Evolutionary conservation across 2,329 filamentous ascomycete species (phyloP).

Genomic region (Blastomyces gilchristii): DNA sequence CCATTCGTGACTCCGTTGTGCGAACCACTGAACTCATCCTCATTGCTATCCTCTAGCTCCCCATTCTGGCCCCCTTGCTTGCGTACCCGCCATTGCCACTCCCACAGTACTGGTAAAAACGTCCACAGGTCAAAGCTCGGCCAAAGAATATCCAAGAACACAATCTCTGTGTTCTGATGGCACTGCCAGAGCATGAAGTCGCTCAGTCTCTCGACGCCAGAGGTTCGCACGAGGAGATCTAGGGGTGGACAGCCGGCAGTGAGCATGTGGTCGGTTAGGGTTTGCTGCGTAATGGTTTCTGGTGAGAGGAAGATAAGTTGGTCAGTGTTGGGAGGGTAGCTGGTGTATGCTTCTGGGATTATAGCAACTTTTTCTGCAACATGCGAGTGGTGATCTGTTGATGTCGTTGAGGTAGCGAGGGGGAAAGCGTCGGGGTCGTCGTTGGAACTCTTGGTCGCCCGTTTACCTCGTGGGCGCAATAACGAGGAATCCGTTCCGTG

Average conservation of each 20-base stretch:
- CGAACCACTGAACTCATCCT: not conserved
- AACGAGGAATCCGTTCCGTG: slow-evolving; percentile 40
- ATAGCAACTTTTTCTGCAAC: slow-evolving; percentile 20
- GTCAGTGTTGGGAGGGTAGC: slow-evolving; percentile 19
- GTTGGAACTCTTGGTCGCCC: slow-evolving; percentile 7
- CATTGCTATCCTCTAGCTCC: not conserved
- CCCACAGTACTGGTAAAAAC: slow-evolving; percentile 82
- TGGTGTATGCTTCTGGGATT: slow-evolving; percentile 13
- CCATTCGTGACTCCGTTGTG: not conserved
- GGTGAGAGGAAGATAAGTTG: slow-evolving; percentile 53
- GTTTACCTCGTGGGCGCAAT: slow-evolving; percentile 15
- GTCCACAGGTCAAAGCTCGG: slow-evolving; percentile 91
- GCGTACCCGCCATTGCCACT: slow-evolving; percentile 68
- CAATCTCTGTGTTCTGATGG: slow-evolving; percentile 82
- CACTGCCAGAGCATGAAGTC: slow-evolving; percentile 99
- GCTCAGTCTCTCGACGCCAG: slow-evolving; percentile 81
- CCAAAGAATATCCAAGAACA: slow-evolving; percentile 88
- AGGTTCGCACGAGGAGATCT: slow-evolving; percentile 84
- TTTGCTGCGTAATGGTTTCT: slow-evolving; percentile 76
- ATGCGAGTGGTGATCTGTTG: slow-evolving; percentile 41
- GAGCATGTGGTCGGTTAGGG: slow-evolving; percentile 76
- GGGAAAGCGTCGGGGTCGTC: slow-evolving; percentile 32
- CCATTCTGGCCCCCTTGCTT: slow-evolving; percentile 22
- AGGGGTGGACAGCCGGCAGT: slow-evolving; percentile 76
- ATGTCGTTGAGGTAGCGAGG: slow-evolving; percentile 28